These are phyloP conservation scores for Eremomyces bilateralis DNA, from an alignment of 495 filamentous ascomycete species.

Conservation along the genomic window DNA sequence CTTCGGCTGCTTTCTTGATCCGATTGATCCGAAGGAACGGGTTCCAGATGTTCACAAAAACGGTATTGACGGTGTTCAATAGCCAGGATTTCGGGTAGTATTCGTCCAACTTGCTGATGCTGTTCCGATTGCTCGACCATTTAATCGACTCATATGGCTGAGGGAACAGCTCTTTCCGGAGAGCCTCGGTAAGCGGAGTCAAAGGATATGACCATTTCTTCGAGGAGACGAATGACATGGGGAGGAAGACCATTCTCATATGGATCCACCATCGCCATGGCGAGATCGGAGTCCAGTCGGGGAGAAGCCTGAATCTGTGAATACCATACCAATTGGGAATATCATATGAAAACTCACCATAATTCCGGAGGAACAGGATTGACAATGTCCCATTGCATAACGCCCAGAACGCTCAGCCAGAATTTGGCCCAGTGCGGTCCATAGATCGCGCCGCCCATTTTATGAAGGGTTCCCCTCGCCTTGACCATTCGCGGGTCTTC, in stretches of 20 bases:
- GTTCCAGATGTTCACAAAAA: conserved; percentile 56
- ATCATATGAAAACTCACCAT: conserved; percentile 30
- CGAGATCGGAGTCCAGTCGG: conserved; percentile 84
- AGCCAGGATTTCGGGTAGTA: conserved; percentile 84
- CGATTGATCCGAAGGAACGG: conserved; percentile 41
- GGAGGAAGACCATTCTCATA: conserved; percentile 77
- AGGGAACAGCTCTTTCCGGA: conserved; percentile 70
- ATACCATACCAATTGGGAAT: not conserved
- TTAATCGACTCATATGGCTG: conserved; percentile 58
- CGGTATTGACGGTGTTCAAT: conserved; percentile 50
- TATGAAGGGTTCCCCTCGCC: conserved; percentile 61
- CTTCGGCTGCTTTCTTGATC: conserved; percentile 44
- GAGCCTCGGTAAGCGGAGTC: conserved; percentile 42
- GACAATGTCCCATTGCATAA: conserved; percentile 75
- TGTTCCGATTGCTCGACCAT: conserved; percentile 60
- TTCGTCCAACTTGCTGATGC: conserved; percentile 58
- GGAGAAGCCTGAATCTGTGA: conserved; percentile 37
- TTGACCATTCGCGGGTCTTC: conserved; percentile 75
- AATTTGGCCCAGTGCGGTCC: conserved; percentile 93
- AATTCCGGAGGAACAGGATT: conserved; percentile 86
- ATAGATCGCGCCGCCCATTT: conserved; percentile 65
- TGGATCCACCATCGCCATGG: conserved; percentile 99
- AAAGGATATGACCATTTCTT: conserved; percentile 50
- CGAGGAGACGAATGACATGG: conserved; percentile 80
- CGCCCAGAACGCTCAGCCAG: conserved; percentile 65